phyloP scores from a whole-genome alignment of 2,329 filamentous ascomycete genomes.

The Ophiostoma triangulosporum region DNA sequence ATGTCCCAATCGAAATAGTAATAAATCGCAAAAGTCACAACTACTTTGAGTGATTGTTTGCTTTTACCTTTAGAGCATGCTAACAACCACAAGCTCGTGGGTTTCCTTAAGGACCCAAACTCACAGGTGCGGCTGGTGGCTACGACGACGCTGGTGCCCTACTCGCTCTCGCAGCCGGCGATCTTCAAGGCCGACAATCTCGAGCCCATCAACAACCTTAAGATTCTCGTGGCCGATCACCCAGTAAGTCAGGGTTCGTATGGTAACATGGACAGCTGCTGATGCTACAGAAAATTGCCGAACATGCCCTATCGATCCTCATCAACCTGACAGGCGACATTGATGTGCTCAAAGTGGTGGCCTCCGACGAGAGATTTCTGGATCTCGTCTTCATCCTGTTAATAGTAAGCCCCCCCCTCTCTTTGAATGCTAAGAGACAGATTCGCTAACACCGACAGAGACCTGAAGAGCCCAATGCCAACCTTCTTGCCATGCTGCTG shows the following conservation, averaged over 20 bases:
- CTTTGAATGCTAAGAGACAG: slow-evolving; percentile 16
- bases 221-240: slow-evolving; percentile 74
- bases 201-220: slow-evolving; percentile 72
- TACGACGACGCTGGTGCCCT: slow-evolving; percentile 76
- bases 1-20: slow-evolving; percentile 10
- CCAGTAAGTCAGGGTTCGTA: slow-evolving; percentile 37
- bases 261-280: background rate
- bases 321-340: slow-evolving; percentile 71
- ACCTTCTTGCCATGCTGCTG: slow-evolving; percentile 79
- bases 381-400: slow-evolving; percentile 59
- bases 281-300: slow-evolving; percentile 59
- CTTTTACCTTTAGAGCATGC: background rate
- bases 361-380: slow-evolving; percentile 68
- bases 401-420: slow-evolving; percentile 49
- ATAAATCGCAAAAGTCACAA: background rate
- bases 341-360: slow-evolving; percentile 59
- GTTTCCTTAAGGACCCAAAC: slow-evolving; percentile 85
- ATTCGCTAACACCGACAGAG: slow-evolving; percentile 21
- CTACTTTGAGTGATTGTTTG: background rate
- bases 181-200: slow-evolving; percentile 77
- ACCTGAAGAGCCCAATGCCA: slow-evolving; percentile 64
- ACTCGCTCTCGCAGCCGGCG: slow-evolving; percentile 54
- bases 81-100: slow-evolving; percentile 52
- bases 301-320: slow-evolving; percentile 81
- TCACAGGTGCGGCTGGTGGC: slow-evolving; percentile 80